Evolutionary conservation across 441 rosid genomes (phyloP).

Genomic region (Euphorbia celastroides): DNA sequence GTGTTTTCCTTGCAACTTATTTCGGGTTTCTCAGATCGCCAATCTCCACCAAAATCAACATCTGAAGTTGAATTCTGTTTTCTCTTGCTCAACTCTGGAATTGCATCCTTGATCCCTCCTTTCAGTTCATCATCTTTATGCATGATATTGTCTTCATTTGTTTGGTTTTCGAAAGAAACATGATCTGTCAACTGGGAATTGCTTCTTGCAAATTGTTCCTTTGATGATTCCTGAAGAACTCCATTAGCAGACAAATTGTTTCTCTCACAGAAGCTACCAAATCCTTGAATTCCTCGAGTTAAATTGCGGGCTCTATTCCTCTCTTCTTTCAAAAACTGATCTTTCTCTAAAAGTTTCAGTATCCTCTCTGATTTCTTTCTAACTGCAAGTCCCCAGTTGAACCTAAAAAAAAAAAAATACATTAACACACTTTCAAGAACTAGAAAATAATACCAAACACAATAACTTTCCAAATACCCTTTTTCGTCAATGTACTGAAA

Average conservation of each 20-base stretch:
- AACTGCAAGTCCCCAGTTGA: slow-evolving; percentile 87
- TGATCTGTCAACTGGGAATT: slow-evolving; percentile 44
- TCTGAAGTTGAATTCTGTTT: slow-evolving; percentile 11
- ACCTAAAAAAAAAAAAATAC: slow-evolving; percentile 31
- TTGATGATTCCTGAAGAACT: slow-evolving; percentile 33
- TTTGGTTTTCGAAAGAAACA: slow-evolving; percentile 35
- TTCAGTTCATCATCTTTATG: slow-evolving; percentile 16
- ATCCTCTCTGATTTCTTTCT: slow-evolving; percentile 73
- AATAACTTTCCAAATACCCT: slow-evolving; percentile 39
- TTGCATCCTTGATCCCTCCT: background rate
- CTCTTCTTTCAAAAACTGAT: slow-evolving; percentile 60
- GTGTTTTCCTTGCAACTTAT: slow-evolving; percentile 38
- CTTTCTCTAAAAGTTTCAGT: slow-evolving; percentile 58
- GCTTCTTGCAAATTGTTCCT: slow-evolving; percentile 35
- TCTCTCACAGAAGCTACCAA: slow-evolving; percentile 65
- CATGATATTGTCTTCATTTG: slow-evolving; percentile 12
- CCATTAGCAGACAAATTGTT: slow-evolving; percentile 32
- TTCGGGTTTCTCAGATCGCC: slow-evolving; percentile 23
- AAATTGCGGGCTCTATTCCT: slow-evolving; percentile 73
- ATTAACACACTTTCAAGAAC: background rate
- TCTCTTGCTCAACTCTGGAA: slow-evolving; percentile 6
- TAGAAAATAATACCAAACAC: background rate
- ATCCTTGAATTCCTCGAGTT: slow-evolving; percentile 77
- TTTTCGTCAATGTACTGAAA: slow-evolving; percentile 79
- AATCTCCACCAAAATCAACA: slow-evolving; percentile 10